Conservation (phyloP, 1,284 basidiomycete genomes). For the Rhodotorula sp. region DNA sequence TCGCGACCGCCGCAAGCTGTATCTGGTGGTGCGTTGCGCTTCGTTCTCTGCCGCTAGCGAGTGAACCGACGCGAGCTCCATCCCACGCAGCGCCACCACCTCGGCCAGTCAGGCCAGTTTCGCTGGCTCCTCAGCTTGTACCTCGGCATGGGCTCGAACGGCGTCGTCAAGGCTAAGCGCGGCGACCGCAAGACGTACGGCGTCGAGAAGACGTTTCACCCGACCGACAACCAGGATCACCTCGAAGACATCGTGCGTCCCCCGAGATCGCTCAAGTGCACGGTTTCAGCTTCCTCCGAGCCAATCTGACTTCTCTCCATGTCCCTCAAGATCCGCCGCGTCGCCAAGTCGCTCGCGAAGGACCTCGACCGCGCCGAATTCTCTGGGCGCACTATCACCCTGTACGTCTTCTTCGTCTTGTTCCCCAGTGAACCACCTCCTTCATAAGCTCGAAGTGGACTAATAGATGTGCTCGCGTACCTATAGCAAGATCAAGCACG, state of each 20-base stretch:
- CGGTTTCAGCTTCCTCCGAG: no score
- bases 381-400: slow-evolving; percentile 51
- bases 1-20: slow-evolving; percentile 67
- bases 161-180: slow-evolving; percentile 69
- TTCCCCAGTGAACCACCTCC: no score
- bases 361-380: slow-evolving; percentile 64
- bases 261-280: no score
- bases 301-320: no score
- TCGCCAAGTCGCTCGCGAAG: slow-evolving; percentile 73
- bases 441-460: no score
- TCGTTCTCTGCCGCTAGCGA: neutral
- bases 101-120: slow-evolving; percentile 25
- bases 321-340: slow-evolving; percentile 65
- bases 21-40: slow-evolving; percentile 52
- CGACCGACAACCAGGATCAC: slow-evolving; percentile 21
- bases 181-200: slow-evolving; percentile 88
- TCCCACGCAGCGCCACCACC: slow-evolving; percentile 26
- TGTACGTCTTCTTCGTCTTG: slow-evolving; percentile 47
- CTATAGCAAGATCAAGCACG: slow-evolving; percentile 52
- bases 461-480: no score
- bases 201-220: slow-evolving; percentile 67
- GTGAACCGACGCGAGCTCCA: no score
- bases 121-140: slow-evolving; percentile 57
- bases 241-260: slow-evolving; percentile 37
- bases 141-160: slow-evolving; percentile 80